phyloP scores from a whole-genome alignment of 768 basidiomycete species.

The Obba rivulosa region DNA sequence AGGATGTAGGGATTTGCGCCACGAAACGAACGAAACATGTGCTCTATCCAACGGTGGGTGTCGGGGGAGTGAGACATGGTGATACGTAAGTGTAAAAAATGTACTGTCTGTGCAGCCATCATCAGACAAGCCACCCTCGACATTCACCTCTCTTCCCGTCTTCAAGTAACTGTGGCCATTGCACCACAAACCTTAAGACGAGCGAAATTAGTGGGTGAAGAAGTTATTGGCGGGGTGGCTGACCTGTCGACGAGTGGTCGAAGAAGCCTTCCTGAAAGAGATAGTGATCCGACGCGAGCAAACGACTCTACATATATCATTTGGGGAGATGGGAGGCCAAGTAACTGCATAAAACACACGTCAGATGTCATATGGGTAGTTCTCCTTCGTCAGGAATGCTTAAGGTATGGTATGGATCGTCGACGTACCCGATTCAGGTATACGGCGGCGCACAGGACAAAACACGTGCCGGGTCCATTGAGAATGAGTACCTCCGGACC shows the following conservation, averaged over 20 bases:
- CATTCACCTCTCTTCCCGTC: slow-evolving; percentile 42
- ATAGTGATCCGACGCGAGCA: slow-evolving; percentile 77
- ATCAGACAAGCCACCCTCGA: slow-evolving; percentile 62
- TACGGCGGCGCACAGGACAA: slow-evolving; percentile 66
- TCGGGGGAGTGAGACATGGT: too few relatives aligned
- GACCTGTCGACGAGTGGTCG: slow-evolving; percentile 79
- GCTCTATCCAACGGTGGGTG: too few relatives aligned
- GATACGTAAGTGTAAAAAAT: too few relatives aligned
- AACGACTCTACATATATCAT: slow-evolving; percentile 93
- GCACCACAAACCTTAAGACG: slow-evolving; percentile 69
- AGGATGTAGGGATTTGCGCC: too few relatives aligned
- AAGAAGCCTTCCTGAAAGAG: slow-evolving; percentile 80
- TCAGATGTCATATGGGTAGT: slow-evolving; percentile 4
- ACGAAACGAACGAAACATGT: too few relatives aligned
- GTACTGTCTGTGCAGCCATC: not conserved
- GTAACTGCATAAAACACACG: slow-evolving; percentile 44
- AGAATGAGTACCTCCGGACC: slow-evolving; percentile 78
- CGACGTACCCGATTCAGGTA: slow-evolving; percentile 65
- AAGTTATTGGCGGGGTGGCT: slow-evolving; percentile 14
- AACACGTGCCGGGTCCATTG: slow-evolving; percentile 95
- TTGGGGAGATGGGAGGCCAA: slow-evolving; percentile 65
- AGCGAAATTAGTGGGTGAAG: not conserved
- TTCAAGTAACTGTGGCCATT: slow-evolving; percentile 69
- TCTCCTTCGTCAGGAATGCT: not conserved
- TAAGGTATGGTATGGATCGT: not conserved